These are phyloP conservation scores for Sporothrix mexicana DNA, from an alignment of 2,329 filamentous ascomycete genomes.

Conservation along the genomic window DNA sequence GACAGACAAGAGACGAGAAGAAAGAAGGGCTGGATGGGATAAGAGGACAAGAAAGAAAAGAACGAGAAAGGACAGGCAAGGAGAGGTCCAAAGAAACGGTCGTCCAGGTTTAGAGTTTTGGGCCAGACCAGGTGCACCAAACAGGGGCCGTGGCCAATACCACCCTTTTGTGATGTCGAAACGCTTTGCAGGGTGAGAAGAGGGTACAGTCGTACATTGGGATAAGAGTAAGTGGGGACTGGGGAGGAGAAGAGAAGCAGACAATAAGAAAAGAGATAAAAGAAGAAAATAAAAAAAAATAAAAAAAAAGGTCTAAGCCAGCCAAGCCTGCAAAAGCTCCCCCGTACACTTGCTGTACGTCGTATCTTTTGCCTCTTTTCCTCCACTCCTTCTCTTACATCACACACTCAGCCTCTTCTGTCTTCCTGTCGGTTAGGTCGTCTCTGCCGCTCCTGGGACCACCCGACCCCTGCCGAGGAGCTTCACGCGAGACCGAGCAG, in stretches of 20 bases:
- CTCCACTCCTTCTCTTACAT: neutral
- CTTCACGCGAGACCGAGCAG: neutral
- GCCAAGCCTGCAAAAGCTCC: neutral
- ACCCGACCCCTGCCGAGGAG: neutral
- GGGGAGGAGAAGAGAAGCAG: too few species aligned
- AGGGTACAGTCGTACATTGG: neutral
- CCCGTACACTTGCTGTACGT: neutral
- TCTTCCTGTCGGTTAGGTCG: neutral
- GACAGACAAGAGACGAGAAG: neutral
- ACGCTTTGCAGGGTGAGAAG: constrained; percentile 11
- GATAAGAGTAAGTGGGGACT: neutral
- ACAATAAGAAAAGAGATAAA: neutral
- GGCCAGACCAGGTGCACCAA: constrained; percentile 8
- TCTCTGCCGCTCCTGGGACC: constrained; percentile 14
- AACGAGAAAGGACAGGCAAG: neutral
- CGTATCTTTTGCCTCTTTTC: neutral
- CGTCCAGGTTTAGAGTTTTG: constrained; percentile 19
- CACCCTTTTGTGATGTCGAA: constrained; percentile 15
- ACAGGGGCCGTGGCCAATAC: constrained; percentile 21
- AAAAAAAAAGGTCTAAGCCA: neutral
- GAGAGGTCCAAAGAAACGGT: neutral
- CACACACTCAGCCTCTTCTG: constrained; percentile 19
- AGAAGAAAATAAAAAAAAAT: neutral
- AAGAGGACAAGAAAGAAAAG: constrained; percentile 4
- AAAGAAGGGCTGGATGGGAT: neutral